A percentile compares a stretch with the other conserved stretches of the same genome.
Conservation (phyloP, 495 filamentous ascomycete species). For the Xylaria venustula region DNA sequence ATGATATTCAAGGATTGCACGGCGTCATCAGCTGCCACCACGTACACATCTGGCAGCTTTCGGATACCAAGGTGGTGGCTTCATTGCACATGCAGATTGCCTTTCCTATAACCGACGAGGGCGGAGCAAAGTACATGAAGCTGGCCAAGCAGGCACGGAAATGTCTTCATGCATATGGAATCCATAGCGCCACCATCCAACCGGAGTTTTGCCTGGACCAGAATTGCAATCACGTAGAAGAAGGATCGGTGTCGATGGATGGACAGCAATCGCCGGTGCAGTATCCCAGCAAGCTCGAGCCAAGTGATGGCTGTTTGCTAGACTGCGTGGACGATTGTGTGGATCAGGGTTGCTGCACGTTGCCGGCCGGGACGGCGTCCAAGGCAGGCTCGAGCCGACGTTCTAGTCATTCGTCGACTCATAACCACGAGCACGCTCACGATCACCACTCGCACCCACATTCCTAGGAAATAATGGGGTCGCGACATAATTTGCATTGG, state of each 20-base stretch:
- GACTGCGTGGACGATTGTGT: constrained; percentile 85
- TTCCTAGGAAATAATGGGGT: constrained; percentile 4
- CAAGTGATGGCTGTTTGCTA: constrained; percentile 67
- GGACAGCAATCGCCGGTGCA: constrained; percentile 40
- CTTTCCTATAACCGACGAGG: constrained; percentile 65
- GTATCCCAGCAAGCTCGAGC: constrained; percentile 44
- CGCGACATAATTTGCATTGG: constrained; percentile 1
- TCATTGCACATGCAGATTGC: constrained; percentile 88
- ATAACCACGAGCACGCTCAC: constrained; percentile 18
- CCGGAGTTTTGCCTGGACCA: constrained; percentile 81
- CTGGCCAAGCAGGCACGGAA: constrained; percentile 74
- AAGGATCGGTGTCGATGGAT: constrained; percentile 32
- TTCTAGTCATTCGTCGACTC: constrained; percentile 22
- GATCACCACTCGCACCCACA: constrained; percentile 17
- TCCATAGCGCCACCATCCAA: constrained; percentile 97
- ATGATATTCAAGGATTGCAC: constrained; percentile 79
- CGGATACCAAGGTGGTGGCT: constrained; percentile 87
- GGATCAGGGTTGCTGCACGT: constrained; percentile 67
- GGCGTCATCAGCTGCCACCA: constrained; percentile 90
- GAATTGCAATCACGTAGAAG: constrained; percentile 35
- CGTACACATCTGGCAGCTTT: constrained; percentile 96
- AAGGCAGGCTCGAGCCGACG: constrained; percentile 25
- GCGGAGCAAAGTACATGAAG: constrained; percentile 82
- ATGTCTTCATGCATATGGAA: constrained; percentile 92
- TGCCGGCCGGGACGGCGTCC: constrained; percentile 21